phyloP scores from a whole-genome alignment of 2,329 filamentous ascomycete species.

The Anisogramma anomala region DNA sequence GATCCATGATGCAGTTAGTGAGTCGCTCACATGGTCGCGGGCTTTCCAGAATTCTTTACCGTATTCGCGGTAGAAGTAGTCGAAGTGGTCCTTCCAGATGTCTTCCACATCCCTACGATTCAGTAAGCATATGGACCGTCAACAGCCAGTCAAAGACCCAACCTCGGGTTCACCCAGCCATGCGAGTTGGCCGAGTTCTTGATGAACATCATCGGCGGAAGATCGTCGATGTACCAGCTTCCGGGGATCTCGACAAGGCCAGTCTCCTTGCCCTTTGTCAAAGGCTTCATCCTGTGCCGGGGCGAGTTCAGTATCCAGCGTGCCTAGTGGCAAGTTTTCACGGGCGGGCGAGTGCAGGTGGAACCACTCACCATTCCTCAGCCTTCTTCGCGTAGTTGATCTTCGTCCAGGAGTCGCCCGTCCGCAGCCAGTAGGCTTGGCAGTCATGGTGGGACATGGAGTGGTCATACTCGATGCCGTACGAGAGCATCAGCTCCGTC shows the following conservation, averaged over 20 bases:
- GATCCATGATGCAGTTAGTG: no score
- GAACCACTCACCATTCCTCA: slow-evolving; percentile 38
- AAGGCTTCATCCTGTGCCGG: slow-evolving; percentile 43
- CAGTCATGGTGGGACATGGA: slow-evolving; percentile 55
- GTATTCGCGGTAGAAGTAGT: slow-evolving; percentile 65
- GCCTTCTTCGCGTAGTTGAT: slow-evolving; percentile 55
- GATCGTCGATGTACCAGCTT: slow-evolving; percentile 52
- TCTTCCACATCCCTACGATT: slow-evolving; percentile 44
- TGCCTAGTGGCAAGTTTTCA: no score
- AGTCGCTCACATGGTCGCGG: no score
- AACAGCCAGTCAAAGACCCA: slow-evolving; percentile 19
- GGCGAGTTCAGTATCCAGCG: neutral
- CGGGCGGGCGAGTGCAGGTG: neutral
- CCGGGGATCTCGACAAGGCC: slow-evolving; percentile 57
- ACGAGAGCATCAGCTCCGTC: slow-evolving; percentile 50
- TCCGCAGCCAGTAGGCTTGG: slow-evolving; percentile 51
- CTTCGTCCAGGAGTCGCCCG: slow-evolving; percentile 54
- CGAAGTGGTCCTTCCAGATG: slow-evolving; percentile 54
- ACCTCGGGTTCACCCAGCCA: slow-evolving; percentile 44
- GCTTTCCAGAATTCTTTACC: slow-evolving; percentile 19
- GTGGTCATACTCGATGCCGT: slow-evolving; percentile 61
- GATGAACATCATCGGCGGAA: slow-evolving; percentile 63
- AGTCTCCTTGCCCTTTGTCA: slow-evolving; percentile 46
- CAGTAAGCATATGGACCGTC: neutral
- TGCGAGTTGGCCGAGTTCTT: slow-evolving; percentile 55